These are phyloP conservation scores for Kwoniella dendrophila DNA, from an alignment of 768 basidiomycete species.

Conservation along the genomic window DNA sequence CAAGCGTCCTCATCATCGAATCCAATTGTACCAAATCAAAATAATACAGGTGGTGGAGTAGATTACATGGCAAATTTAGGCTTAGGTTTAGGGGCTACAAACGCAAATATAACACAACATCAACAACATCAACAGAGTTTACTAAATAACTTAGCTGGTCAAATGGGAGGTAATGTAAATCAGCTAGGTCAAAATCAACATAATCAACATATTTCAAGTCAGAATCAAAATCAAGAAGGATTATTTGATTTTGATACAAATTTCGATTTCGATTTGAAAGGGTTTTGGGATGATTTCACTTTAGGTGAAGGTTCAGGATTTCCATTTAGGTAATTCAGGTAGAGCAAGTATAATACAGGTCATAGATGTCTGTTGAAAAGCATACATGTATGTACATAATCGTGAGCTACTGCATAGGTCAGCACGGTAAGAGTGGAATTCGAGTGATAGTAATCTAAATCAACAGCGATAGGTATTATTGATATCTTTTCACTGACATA, in stretches of 20 bases:
- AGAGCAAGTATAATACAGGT: not conserved
- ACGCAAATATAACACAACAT: not conserved
- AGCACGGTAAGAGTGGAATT: too few relatives aligned
- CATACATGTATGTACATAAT: not conserved
- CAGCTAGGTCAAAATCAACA: not conserved
- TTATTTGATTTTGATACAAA: constrained; percentile 45
- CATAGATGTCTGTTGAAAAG: not conserved
- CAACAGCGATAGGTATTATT: too few relatives aligned
- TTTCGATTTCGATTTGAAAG: constrained; percentile 45
- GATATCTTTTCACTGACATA: too few relatives aligned
- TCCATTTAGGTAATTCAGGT: constrained; percentile 33
- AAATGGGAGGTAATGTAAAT: not conserved
- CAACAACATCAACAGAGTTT: not conserved
- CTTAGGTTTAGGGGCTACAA: constrained; percentile 3
- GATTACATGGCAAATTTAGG: constrained; percentile 6
- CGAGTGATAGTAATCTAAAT: too few relatives aligned
- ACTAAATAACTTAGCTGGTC: not conserved
- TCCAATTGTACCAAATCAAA: not conserved
- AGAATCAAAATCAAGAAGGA: constrained; percentile 18
- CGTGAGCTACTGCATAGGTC: too few relatives aligned
- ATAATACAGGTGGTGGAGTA: not conserved
- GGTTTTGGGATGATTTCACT: constrained; percentile 49
- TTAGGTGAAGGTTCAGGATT: constrained; percentile 40
- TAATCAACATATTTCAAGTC: too few relatives aligned
- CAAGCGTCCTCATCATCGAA: not conserved